A percentile compares a stretch with the other conserved stretches of the same genome.
phyloP scores from a whole-genome alignment of 1,284 basidiomycete genomes.

The Fomitopsis palustris region DNA sequence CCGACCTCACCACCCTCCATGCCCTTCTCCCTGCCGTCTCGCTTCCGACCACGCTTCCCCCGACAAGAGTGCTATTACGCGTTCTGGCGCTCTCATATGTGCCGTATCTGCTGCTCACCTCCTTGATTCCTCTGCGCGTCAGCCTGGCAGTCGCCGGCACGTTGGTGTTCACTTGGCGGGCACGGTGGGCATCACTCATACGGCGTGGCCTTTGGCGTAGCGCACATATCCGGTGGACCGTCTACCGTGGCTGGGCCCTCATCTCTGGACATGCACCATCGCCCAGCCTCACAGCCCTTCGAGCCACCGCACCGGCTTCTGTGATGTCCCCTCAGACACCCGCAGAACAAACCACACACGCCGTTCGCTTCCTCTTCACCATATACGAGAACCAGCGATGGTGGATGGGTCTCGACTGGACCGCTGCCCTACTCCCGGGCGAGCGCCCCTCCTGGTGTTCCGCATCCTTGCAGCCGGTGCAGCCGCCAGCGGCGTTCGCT shows the following conservation, averaged over 20 bases:
- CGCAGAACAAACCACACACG: conserved; percentile 19
- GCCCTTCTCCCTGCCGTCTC: conserved; percentile 40
- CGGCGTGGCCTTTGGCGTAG: conserved; percentile 56
- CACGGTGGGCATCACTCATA: conserved; percentile 58
- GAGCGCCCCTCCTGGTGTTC: conserved; percentile 91
- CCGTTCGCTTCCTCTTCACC: conserved; percentile 79
- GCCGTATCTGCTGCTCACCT: conserved; percentile 58
- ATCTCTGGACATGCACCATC: conserved; percentile 54
- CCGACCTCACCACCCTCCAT: conserved; percentile 55
- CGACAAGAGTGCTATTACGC: conserved; percentile 40
- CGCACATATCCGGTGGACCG: conserved; percentile 61
- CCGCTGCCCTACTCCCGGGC: conserved; percentile 84
- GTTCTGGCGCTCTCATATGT: conserved; percentile 46
- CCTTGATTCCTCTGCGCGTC: conserved; percentile 54
- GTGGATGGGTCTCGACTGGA: conserved; percentile 93
- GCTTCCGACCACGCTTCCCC: conserved; percentile 20
- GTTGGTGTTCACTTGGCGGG: conserved; percentile 54
- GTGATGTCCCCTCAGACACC: conserved; percentile 27
- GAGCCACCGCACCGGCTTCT: conserved; percentile 16
- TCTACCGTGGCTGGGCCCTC: conserved; percentile 44
- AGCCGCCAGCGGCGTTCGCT: conserved; percentile 63
- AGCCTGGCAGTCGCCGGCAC: conserved; percentile 59
- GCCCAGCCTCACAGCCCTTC: conserved; percentile 13
- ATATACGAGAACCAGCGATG: conserved; percentile 94
- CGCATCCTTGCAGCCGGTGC: conserved; percentile 49